Evolutionary conservation across 1,139 yeast genomes (phyloP).

Genomic region (Kodamaea fungicola): DNA sequence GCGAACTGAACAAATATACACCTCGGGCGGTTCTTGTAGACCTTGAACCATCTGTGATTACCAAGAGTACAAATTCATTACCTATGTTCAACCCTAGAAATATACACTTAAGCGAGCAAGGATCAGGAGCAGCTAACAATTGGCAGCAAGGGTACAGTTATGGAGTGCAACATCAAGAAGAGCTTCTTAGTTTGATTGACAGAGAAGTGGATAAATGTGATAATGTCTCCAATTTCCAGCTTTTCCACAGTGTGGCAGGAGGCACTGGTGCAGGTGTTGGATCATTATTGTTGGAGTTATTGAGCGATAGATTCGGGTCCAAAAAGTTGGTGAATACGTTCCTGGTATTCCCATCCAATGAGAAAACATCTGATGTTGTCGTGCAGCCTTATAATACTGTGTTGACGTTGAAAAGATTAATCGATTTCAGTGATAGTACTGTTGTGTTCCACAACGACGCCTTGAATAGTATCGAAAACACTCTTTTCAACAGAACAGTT

Average conservation of each 20-base stretch:
- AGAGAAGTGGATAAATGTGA: constrained; percentile 91
- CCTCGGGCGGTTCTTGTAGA: constrained; percentile 87
- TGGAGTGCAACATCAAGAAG: constrained; percentile 68
- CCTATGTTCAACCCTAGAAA: constrained; percentile 84
- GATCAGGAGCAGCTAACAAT: constrained; percentile 92
- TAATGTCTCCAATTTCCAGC: constrained; percentile 82
- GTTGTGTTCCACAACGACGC: constrained; percentile 91
- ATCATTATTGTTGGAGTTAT: constrained; percentile 68
- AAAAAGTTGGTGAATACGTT: constrained; percentile 83
- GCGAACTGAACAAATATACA: constrained; percentile 70
- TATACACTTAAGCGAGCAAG: constrained; percentile 72
- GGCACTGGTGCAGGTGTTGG: constrained; percentile 98
- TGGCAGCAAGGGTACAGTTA: constrained; percentile 91
- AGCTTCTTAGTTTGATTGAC: constrained; percentile 76
- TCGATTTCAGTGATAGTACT: constrained; percentile 81
- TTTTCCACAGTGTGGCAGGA: constrained; percentile 96
- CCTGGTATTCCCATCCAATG: constrained; percentile 80
- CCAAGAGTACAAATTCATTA: constrained; percentile 54
- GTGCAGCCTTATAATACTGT: constrained; percentile 95
- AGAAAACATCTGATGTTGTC: constrained; percentile 83
- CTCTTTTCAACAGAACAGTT: constrained; percentile 26
- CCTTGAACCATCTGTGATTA: constrained; percentile 86
- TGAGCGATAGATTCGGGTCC: constrained; percentile 74
- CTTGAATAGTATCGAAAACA: constrained; percentile 59
- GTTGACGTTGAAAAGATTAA: constrained; percentile 73